Percentiles rank a stretch among this genome's conserved stretches.
Conservation (phyloP, 2,329 filamentous ascomycete species). For the Cordyceps javanica region DNA sequence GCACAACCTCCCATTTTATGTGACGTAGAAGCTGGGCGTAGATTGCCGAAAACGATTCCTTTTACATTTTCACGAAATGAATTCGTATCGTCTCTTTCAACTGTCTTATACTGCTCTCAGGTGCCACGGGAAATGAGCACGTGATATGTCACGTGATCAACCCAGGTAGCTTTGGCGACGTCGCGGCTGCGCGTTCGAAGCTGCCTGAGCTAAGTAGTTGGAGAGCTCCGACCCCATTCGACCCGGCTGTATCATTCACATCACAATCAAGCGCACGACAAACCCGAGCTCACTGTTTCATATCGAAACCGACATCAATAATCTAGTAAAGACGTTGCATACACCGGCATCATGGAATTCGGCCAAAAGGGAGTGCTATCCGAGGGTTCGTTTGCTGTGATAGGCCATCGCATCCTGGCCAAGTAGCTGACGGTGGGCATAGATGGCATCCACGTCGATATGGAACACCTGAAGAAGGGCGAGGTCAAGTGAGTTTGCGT, state of each 20-base stretch:
- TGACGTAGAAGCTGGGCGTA: too few species aligned
- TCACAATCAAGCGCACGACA: conserved; percentile 5
- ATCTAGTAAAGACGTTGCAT: not conserved
- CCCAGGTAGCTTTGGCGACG: conserved; percentile 11
- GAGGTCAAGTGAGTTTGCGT: conserved; percentile 81
- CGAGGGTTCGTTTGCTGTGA: conserved; percentile 45
- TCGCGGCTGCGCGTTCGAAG: conserved; percentile 15
- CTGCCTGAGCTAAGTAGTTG: conserved; percentile 15
- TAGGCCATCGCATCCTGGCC: conserved; percentile 15
- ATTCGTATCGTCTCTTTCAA: not conserved
- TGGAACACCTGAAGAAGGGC: conserved; percentile 97
- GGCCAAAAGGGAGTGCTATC: conserved; percentile 56
- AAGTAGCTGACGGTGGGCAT: conserved; percentile 18
- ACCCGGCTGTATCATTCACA: not conserved
- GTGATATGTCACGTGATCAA: conserved; percentile 8
- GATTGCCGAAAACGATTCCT: not conserved
- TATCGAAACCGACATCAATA: not conserved
- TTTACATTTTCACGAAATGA: not conserved
- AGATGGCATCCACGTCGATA: conserved; percentile 99
- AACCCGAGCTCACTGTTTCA: not conserved
- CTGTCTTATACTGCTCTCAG: not conserved
- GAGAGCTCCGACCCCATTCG: conserved; percentile 10
- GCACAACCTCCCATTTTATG: not conserved
- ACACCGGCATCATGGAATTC: conserved; percentile 49
- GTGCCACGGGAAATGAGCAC: not conserved